phyloP scores from a whole-genome alignment of 2,329 filamentous ascomycete genomes.

The Ophiocordyceps unilateralis region DNA sequence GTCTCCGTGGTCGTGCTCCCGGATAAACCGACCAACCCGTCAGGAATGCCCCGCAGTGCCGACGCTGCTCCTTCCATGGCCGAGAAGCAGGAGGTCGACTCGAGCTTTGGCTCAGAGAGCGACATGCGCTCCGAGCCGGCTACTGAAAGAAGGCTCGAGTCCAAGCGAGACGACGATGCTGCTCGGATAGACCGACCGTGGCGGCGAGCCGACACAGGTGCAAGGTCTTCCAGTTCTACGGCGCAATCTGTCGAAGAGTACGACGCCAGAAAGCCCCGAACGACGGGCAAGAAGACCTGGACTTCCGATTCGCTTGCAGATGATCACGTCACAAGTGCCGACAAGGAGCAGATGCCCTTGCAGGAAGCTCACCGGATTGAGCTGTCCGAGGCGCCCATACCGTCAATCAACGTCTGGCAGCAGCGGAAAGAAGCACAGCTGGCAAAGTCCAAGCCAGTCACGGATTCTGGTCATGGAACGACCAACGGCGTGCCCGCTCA shows the following conservation, averaged over 20 bases:
- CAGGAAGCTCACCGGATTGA: slow-evolving; percentile 39
- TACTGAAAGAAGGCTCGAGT: slow-evolving; percentile 14
- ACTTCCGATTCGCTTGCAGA: slow-evolving; percentile 21
- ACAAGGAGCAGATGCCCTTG: slow-evolving; percentile 32
- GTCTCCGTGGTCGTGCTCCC: slow-evolving; percentile 11
- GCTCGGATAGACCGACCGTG: slow-evolving; percentile 21
- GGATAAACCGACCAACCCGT: slow-evolving; percentile 10
- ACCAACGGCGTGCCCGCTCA: slow-evolving; percentile 11
- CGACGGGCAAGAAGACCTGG: slow-evolving; percentile 44
- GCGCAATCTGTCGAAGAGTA: slow-evolving; percentile 50
- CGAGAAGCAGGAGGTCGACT: slow-evolving; percentile 18
- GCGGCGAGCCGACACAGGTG: slow-evolving; percentile 27
- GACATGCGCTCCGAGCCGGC: slow-evolving; percentile 18
- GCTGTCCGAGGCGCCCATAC: slow-evolving; percentile 66
- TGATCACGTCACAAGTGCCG: slow-evolving; percentile 34
- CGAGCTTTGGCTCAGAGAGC: slow-evolving; percentile 18
- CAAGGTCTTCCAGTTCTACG: slow-evolving; percentile 42
- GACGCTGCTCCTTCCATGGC: slow-evolving; percentile 7
- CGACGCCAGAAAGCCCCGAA: slow-evolving; percentile 27
- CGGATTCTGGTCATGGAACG: slow-evolving; percentile 19
- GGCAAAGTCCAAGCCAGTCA: slow-evolving; percentile 28
- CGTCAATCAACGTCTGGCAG: slow-evolving; percentile 76
- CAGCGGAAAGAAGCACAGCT: slow-evolving; percentile 53
- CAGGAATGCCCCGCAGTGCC: slow-evolving; percentile 7
- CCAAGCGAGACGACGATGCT: slow-evolving; percentile 20